Evolutionary conservation across 768 basidiomycete genomes (phyloP).

Genomic region (Dentipellis fragilis): DNA sequence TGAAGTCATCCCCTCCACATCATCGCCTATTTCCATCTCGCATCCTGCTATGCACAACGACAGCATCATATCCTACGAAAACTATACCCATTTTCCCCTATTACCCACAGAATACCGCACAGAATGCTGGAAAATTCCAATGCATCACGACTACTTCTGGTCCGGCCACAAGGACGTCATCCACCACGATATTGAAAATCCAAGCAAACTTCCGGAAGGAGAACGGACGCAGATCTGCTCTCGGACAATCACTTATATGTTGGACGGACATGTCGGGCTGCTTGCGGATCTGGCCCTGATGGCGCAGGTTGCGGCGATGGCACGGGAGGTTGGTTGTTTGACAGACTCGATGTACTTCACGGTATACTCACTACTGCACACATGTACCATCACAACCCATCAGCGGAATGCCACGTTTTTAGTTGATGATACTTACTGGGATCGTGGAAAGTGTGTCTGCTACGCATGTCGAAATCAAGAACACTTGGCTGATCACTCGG

Average conservation of each 20-base stretch:
- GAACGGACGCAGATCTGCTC: slow-evolving; percentile 28
- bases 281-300: slow-evolving; percentile 54
- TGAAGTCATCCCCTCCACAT: slow-evolving; percentile 10
- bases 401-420: slow-evolving; percentile 59
- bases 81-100: slow-evolving; percentile 50
- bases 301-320: slow-evolving; percentile 57
- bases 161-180: slow-evolving; percentile 15
- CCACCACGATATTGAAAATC: slow-evolving; percentile 22
- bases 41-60: background rate
- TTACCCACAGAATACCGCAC: slow-evolving; percentile 42
- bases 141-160: slow-evolving; percentile 48
- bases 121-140: slow-evolving; percentile 46
- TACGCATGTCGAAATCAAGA: background rate
- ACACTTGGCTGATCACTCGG: slow-evolving; percentile 1
- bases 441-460: slow-evolving; percentile 51
- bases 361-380: background rate
- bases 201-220: slow-evolving; percentile 19
- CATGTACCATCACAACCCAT: background rate
- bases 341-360: background rate
- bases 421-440: slow-evolving; percentile 63
- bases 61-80: slow-evolving; percentile 38
- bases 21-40: background rate
- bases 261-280: slow-evolving; percentile 59
- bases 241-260: slow-evolving; percentile 64
- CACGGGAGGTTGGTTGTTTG: slow-evolving; percentile 42